Evolutionary conservation across 2,329 filamentous ascomycete species (phyloP), one percentile per base, ranked within the genome.

Genomic region (Aureobasidium zeae): DNA sequence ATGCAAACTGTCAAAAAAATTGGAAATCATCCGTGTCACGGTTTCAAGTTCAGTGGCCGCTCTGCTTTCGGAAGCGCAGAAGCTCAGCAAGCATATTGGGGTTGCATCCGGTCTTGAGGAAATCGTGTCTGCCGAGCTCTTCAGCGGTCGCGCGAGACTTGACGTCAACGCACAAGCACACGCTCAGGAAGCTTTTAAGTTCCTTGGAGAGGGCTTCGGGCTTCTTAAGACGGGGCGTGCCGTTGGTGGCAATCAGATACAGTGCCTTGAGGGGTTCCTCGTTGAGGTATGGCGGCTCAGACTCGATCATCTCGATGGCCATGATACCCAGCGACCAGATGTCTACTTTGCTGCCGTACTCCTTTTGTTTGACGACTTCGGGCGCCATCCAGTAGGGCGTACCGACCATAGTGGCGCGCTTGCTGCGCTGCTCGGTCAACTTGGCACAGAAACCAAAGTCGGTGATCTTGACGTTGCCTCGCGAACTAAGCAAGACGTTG

Each of bases 311-410:
- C 67, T 98, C 91, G 58, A 98, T 96, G 17, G 91, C 89, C 91
- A 96, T 98, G 67, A 98, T 98, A 58, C 91, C 91, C 49, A 98
- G 71, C 21, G 88, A 95, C 91, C 91, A 98, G 60, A 96, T 94
- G 60, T 98, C 91, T 50, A 96, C 91, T 72, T 96, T 96, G 59
- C 85, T 84, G 28, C 89, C 91, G 58, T 98, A 98, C 65, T 95
- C 89, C 70, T 96, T 96, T 64, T 96, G 91, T 70, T 96, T 96
- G 61, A 98, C 91, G 32, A 98, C 91, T 65, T 98, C 91, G 26
- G 91, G 91, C 7, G 91, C 91, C 91, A 98, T 98, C 91, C 91
- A 98, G 73, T 96, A 98, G 12, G 91, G 91, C 24, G 91, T 98
- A 52, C 91, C 91, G 44, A 98, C 91, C 91, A 98, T 96, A 47